Percentiles rank a stretch among this genome's conserved stretches.
phyloP scores from a whole-genome alignment of 768 basidiomycete species.

The Serendipita sp. region DNA sequence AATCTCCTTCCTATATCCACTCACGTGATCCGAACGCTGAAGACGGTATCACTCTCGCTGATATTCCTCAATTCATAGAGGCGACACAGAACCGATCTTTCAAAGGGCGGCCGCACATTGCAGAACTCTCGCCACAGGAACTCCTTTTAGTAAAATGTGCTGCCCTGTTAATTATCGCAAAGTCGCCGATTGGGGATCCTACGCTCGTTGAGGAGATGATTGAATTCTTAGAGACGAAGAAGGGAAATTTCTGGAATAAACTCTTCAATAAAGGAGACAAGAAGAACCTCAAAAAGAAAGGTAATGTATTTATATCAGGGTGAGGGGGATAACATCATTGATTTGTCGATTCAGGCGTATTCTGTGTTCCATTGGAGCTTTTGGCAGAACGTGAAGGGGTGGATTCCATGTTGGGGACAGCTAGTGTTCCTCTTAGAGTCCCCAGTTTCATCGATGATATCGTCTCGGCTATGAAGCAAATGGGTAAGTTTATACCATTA shows the following conservation, averaged over 20 bases:
- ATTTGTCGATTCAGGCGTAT: slow-evolving; percentile 44
- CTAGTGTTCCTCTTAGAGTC: slow-evolving; percentile 65
- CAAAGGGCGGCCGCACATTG: slow-evolving; percentile 65
- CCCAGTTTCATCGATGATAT: slow-evolving; percentile 98
- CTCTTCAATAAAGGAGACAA: slow-evolving; percentile 78
- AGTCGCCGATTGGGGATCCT: slow-evolving; percentile 61
- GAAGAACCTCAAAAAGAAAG: slow-evolving; percentile 49
- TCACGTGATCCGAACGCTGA: slow-evolving; percentile 25
- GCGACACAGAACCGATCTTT: slow-evolving; percentile 77
- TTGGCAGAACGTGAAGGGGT: slow-evolving; percentile 87
- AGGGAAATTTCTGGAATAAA: slow-evolving; percentile 90
- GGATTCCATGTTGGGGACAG: slow-evolving; percentile 86
- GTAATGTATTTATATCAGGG: slow-evolving; percentile 35
- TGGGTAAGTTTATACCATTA: slow-evolving; percentile 47
- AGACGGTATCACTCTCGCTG: slow-evolving; percentile 81
- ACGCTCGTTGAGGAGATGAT: slow-evolving; percentile 86
- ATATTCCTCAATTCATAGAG: slow-evolving; percentile 85
- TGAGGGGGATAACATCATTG: slow-evolving; percentile 36
- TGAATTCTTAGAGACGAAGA: slow-evolving; percentile 83
- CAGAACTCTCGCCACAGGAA: slow-evolving; percentile 70
- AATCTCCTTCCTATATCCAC: background rate
- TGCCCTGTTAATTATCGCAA: slow-evolving; percentile 63
- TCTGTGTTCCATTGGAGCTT: slow-evolving; percentile 81
- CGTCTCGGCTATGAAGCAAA: slow-evolving; percentile 94
- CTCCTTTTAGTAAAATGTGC: slow-evolving; percentile 83